phyloP scores from a whole-genome alignment of 2,329 filamentous ascomycete genomes.

The Aspergillus arachidicola region DNA sequence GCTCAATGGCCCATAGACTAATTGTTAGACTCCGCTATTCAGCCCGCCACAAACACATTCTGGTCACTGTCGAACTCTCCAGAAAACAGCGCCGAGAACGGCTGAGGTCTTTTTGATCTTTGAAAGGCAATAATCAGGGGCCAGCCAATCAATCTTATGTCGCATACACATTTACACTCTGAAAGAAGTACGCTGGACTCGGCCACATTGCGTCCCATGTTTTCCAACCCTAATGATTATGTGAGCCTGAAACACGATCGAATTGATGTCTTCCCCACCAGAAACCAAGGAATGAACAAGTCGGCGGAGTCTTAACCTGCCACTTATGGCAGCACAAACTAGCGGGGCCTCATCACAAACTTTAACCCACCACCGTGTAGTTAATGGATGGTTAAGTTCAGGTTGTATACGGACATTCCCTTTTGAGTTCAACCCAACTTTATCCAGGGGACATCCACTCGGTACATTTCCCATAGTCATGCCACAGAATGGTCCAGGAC shows the following conservation, averaged over 20 bases:
- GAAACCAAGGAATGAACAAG: constrained; percentile 10
- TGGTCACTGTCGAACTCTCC: constrained; percentile 13
- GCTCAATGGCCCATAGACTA: constrained; percentile 13
- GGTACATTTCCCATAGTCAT: neutral
- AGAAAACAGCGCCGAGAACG: constrained; percentile 13
- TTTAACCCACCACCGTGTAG: neutral
- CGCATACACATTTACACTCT: neutral
- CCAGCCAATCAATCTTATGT: neutral
- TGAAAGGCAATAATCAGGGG: neutral
- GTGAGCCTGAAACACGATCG: neutral
- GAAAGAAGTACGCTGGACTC: neutral
- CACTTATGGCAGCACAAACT: constrained; percentile 7
- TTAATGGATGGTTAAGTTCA: too few species aligned
- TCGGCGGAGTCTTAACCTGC: constrained; percentile 5
- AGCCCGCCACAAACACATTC: constrained; percentile 21
- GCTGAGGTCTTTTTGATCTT: neutral
- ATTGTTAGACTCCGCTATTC: constrained; percentile 17
- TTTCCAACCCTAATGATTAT: neutral
- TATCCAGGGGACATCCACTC: neutral
- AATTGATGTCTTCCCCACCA: constrained; percentile 5
- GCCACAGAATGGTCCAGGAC: neutral
- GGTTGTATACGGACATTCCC: neutral
- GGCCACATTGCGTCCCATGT: neutral
- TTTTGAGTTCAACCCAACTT: neutral
- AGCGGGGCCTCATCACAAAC: constrained; percentile 7